Evolutionary conservation across 495 filamentous ascomycete species (phyloP).

Genomic region (Sabuloglossum arenarium): DNA sequence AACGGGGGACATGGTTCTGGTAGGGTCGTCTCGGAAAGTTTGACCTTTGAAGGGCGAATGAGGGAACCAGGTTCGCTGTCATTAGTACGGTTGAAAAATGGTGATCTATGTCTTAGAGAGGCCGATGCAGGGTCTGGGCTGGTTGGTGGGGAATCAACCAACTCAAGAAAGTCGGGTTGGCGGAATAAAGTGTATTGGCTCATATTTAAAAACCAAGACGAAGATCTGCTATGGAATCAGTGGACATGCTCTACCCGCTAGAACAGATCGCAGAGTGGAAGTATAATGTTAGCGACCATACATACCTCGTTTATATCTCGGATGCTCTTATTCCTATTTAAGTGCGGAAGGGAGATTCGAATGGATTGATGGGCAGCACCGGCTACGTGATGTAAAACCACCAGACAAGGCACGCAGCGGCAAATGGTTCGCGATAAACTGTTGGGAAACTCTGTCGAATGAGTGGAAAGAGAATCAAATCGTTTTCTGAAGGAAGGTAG

Average conservation of each 20-base stretch:
- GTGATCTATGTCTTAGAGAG: background rate
- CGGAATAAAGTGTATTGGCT: background rate
- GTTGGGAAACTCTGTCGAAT: background rate
- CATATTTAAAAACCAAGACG: background rate
- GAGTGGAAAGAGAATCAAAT: background rate
- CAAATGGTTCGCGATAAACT: background rate
- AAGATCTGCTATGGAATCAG: background rate
- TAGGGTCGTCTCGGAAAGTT: constrained; percentile 6
- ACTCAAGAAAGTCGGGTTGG: background rate
- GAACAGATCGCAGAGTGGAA: background rate
- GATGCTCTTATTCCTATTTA: background rate
- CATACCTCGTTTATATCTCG: background rate
- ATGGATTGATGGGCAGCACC: background rate
- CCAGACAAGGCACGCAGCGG: background rate
- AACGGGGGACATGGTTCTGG: constrained; percentile 52
- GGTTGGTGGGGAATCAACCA: background rate
- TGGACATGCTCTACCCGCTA: background rate
- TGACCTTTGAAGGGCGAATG: background rate
- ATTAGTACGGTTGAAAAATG: background rate
- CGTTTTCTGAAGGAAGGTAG: background rate
- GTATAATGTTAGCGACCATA: background rate
- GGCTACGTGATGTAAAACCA: background rate
- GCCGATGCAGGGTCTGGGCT: background rate
- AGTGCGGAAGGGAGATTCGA: background rate
- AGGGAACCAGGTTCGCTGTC: background rate